Percentiles rank a stretch among this genome's conserved stretches.
phyloP scores from a whole-genome alignment of 2,329 filamentous ascomycete genomes.

The Hysterium pulicare region DNA sequence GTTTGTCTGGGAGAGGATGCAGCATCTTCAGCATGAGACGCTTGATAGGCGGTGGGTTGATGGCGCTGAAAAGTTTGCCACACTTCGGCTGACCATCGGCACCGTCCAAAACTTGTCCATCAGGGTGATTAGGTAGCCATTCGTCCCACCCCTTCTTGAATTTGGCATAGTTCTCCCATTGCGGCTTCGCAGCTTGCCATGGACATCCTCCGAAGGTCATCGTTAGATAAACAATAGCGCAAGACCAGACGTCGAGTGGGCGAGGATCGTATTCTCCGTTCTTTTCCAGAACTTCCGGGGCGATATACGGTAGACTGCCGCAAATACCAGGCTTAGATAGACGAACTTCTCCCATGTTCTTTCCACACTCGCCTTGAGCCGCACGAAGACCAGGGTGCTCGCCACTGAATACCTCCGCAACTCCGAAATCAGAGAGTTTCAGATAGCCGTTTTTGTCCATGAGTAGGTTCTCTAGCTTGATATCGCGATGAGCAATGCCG shows the following conservation, averaged over 20 bases:
- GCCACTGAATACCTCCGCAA: slow-evolving; percentile 80
- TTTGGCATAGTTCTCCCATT: slow-evolving; percentile 58
- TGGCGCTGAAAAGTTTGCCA: slow-evolving; percentile 63
- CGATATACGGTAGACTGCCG: slow-evolving; percentile 81
- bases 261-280: slow-evolving; percentile 68
- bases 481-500: slow-evolving; percentile 85
- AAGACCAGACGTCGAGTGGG: slow-evolving; percentile 80
- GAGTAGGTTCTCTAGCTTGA: slow-evolving; percentile 85
- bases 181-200: slow-evolving; percentile 65
- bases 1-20: slow-evolving; percentile 69
- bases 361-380: slow-evolving; percentile 69
- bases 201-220: slow-evolving; percentile 69
- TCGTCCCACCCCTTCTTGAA: slow-evolving; percentile 66
- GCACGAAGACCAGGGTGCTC: slow-evolving; percentile 75
- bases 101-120: slow-evolving; percentile 52
- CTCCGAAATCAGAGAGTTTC: slow-evolving; percentile 90
- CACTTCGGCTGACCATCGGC: slow-evolving; percentile 61
- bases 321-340: slow-evolving; percentile 77
- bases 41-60: slow-evolving; percentile 62
- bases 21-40: slow-evolving; percentile 77
- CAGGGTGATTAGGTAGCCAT: slow-evolving; percentile 59
- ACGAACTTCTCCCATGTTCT: slow-evolving; percentile 67
- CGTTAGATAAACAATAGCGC: slow-evolving; percentile 77
- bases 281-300: slow-evolving; percentile 76
- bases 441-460: slow-evolving; percentile 75